These are phyloP conservation scores for Hypoxylon sp. DNA, from an alignment of 2,329 filamentous ascomycete genomes.

Conservation along the genomic window DNA sequence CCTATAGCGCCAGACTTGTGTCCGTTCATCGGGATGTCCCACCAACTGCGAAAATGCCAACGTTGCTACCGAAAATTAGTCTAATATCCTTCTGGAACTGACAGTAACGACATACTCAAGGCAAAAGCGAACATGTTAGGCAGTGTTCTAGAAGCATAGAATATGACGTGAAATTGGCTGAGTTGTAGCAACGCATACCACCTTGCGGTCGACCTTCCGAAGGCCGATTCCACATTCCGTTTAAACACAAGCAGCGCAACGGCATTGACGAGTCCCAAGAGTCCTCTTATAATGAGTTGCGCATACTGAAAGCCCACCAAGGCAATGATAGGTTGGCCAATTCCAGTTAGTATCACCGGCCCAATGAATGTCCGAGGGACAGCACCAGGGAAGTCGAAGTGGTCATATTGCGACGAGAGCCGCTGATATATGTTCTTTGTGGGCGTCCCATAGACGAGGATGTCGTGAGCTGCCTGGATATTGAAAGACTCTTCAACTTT, in stretches of 20 bases:
- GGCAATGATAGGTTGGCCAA: constrained; percentile 75
- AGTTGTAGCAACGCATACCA: constrained; percentile 87
- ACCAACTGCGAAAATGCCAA: constrained; percentile 68
- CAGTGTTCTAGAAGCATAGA: constrained; percentile 90
- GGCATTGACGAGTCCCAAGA: constrained; percentile 84
- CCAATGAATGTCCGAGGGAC: constrained; percentile 94
- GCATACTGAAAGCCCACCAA: constrained; percentile 68
- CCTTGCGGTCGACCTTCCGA: constrained; percentile 75
- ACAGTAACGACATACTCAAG: constrained; percentile 71
- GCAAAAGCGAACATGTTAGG: constrained; percentile 98
- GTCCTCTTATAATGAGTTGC: constrained; percentile 76
- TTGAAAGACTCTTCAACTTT: constrained; percentile 99
- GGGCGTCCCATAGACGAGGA: constrained; percentile 84
- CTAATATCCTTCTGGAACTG: not conserved
- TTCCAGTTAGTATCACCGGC: constrained; percentile 78
- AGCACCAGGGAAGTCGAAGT: constrained; percentile 89
- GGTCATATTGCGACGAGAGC: constrained; percentile 80
- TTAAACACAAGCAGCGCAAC: constrained; percentile 75
- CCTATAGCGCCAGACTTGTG: constrained; percentile 63
- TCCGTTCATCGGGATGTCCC: constrained; percentile 52
- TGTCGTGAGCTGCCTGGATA: constrained; percentile 92
- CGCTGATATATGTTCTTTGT: constrained; percentile 64
- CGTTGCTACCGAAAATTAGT: constrained; percentile 65
- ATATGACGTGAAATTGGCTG: constrained; percentile 92
- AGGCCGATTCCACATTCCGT: constrained; percentile 72